Evolutionary conservation across 192 early-diverging fungal genomes (phyloP), one percentile per base, ranked within the genome.

Genomic region (Gigaspora rosea): DNA sequence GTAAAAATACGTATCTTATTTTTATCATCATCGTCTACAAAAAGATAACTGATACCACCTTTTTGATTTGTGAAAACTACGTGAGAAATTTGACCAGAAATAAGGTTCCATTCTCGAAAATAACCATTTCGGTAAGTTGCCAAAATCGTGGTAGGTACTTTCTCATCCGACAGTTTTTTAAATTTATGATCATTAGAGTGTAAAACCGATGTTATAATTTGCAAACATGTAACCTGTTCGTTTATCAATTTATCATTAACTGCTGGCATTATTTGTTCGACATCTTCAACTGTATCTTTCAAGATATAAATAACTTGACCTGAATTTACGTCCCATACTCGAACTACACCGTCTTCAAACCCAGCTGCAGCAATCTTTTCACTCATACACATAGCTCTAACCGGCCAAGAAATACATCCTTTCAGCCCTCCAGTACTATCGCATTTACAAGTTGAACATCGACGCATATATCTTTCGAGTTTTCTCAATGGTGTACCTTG

Each of bases 331-430:
- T 76, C 75, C 75, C 75, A 76, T n/a, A 76, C 75, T 46, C 75
- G 41, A 4, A 76, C 64, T 13, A 76, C 75, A 47, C 75, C 75
- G 52, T 76, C 75, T 67, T 76, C 75, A 56, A 76, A 76, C 36
- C 75, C 75, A 36, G 75, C 75, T 15, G 75, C 75, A 27, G 51
- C 62, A 16, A 56, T 27, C n/a, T 65, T 66, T 57, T 76, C 75
- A 41, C 52, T 66, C 62, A 57, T 67, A 47, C 75, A 76, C 33
- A 76, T 36, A 9, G 62, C 35, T 10, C 75, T 67, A 22, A 76
- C 75, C 12, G 75, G 75, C 75, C 75, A 76, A 11, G 75, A 52
- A n/a, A 76, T 76, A 27, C 75, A 76, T 22, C 56, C 51, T 36
- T 76, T 76, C 50, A 66, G 52, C 56, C 75, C 75, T 33, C 52